Base-by-base conservation (phyloP, 768 basidiomycete species). In the Hypholoma sublateritium region DNA sequence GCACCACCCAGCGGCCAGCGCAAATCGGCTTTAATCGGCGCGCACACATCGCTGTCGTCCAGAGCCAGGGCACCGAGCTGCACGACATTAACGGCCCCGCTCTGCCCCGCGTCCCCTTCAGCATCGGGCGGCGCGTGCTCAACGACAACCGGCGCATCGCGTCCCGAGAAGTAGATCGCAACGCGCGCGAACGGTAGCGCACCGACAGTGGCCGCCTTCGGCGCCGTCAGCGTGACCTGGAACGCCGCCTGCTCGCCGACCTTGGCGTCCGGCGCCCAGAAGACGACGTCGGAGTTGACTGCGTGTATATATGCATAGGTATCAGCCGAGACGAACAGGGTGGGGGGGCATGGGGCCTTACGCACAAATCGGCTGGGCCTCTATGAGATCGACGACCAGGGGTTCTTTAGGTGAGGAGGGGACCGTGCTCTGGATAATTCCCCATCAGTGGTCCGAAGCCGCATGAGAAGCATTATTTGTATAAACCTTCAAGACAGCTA, bases 281-380 rank as follows among this genome's bases (percentile, higher is more conserved):
- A 98, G 0, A 85, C 78, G 3, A 87, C 72, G 28, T 73, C 76
- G 0, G 84, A 79, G 36, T 85, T 76, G 58, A 95, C 93, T 95
- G n/a, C n/a, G n/a, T n/a, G n/a, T n/a, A 56, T 1, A 57, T 54
- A 41, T 25, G 12, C 53, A 13, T 43, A 57, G n/a, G n/a, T n/a
- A 36, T 56, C n/a, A 45, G 43, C 55, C 28, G 28, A n/a, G 41
- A 28, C 17, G 39, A 37, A 45, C 42, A 42, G 39, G 44, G 28
- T 56, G 12, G 21, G 19, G n/a, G 14, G 6, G 21, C 24, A 45
- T 25, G 43, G 49, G 4, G 24, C 28, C 53, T 58, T 56, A 63
- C 86, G 54, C 69, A 91, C 89, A 77, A 13, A 90, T 80, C 1
- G 85, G 81, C 44, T 80, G 78, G 1, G 84, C 80, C 55, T 91